Base-by-base conservation (phyloP, 192 early-diverging fungal species). In the Backusella luteola region DNA sequence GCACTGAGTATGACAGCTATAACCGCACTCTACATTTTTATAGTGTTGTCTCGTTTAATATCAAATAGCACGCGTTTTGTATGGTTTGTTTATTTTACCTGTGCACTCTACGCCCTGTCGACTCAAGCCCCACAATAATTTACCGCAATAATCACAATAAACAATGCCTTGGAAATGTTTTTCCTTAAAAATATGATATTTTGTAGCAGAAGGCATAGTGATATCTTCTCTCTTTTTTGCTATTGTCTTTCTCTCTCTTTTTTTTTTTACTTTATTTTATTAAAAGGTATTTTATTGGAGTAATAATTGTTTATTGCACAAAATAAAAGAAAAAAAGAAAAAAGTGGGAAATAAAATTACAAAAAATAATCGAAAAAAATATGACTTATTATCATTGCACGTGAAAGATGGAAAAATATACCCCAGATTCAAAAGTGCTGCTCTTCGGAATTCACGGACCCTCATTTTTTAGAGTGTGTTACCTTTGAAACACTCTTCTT, bases 91-190 rank as follows among this genome's bases (percentile, higher is more conserved):
- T 38, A 2, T 26, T 32, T 66, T 81, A 81, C 80, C 80, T 67
- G 76, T 36, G 49, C 80, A 81, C 21, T 77, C 67, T 14, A 73
- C 68, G 23, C 80, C 80, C 46, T 81, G 80, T 71, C 75, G 73
- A 19, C 66, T 73, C 21, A 71, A 59, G 41, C 80, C 80, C 80
- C 80, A 81, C 44, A 81, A 29, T 34, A 81, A 66, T 46, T 76
- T 73, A 35, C 44, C 66, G 26, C 80, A 81, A 49, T 77, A 69
- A 35, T 81, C 80, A 73, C 80, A 81, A 46, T 81, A 77, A 21
- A 73, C 71, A 63, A 76, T 59, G 15, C 76, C 59, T 67, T 74
- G 71, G 29, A 81, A 81, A 4, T 66, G 77, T 35, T 66, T 73
- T 38, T 73, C 76, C 38, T 71, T 29, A 67, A 78, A 74, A 35